Conservation (phyloP, 31 red algal species). For the Asparagopsis taxiformis region DNA sequence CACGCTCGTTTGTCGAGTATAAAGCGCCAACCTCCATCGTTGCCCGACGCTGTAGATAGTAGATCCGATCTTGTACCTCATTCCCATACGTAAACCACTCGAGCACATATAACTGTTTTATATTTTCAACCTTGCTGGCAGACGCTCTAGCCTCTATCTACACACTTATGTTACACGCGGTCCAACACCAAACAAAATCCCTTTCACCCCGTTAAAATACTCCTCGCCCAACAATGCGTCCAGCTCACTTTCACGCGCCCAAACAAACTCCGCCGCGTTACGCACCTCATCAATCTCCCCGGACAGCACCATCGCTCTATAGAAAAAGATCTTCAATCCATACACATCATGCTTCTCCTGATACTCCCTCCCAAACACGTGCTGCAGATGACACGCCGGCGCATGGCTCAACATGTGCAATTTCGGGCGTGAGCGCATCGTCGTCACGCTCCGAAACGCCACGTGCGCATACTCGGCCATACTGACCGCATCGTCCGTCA, state of each 20-base stretch:
- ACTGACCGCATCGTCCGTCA: conserved; percentile 17
- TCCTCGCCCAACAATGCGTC: conserved; percentile 4
- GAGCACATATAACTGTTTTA: background rate
- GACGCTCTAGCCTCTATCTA: no score
- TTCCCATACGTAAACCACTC: background rate
- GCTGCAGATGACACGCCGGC: conserved; percentile 63
- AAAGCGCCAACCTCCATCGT: no score
- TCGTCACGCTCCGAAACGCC: conserved; percentile 44
- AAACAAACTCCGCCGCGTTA: conserved; percentile 33
- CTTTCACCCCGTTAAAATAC: conserved; percentile 20
- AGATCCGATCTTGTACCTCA: no score
- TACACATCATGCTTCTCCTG: conserved; percentile 71
- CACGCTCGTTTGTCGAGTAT: no score
- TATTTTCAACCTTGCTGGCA: background rate
- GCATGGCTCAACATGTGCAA: conserved; percentile 48
- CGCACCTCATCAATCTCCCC: conserved; percentile 13
- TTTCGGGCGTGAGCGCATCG: conserved; percentile 5
- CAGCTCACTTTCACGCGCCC: conserved; percentile 48
- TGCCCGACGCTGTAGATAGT: no score
- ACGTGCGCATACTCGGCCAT: conserved; percentile 39
- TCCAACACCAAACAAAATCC: conserved; percentile 34
- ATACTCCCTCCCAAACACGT: conserved; percentile 54
- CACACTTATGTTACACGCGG: no score
- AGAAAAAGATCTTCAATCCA: conserved; percentile 88
- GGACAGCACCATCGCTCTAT: conserved; percentile 51